Evolutionary conservation across 2,329 filamentous ascomycete genomes (phyloP).

Genomic region (Trichoderma arundinaceum): DNA sequence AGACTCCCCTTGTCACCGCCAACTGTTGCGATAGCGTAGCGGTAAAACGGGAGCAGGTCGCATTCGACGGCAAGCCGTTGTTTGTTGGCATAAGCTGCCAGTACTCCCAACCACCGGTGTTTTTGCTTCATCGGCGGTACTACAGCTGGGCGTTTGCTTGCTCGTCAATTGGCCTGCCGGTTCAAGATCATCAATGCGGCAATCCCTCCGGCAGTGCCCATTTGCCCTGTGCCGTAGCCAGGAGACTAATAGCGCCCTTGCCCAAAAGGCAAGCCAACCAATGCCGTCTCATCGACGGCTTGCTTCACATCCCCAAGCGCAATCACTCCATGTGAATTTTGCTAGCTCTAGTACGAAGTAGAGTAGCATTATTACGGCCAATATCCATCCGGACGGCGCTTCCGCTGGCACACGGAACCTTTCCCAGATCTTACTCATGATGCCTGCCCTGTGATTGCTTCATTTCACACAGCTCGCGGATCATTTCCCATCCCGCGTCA

Average conservation of each 20-base stretch:
- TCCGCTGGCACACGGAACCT: background rate
- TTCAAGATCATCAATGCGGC: slow-evolving; percentile 23
- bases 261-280: no score
- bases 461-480: slow-evolving; percentile 4
- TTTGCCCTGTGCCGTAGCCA: slow-evolving; percentile 18
- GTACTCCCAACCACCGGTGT: slow-evolving; percentile 11
- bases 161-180: slow-evolving; percentile 5
- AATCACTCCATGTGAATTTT: no score
- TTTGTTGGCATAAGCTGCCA: slow-evolving; percentile 6
- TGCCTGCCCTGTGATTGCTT: slow-evolving; percentile 2
- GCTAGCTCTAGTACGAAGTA: no score
- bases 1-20: slow-evolving; percentile 22
- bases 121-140: background rate
- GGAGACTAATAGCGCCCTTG: no score
- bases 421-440: slow-evolving; percentile 12
- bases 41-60: slow-evolving; percentile 22
- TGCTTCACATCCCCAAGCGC: no score
- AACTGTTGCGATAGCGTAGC: slow-evolving; percentile 1
- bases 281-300: no score
- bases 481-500: background rate
- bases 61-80: background rate
- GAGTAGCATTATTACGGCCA: background rate
- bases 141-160: background rate
- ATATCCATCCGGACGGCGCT: slow-evolving; percentile 9
- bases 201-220: slow-evolving; percentile 23